Evolutionary conservation across 176 grass and related monocot genomes (phyloP).

Genomic region (Thinopyrum elongatum): DNA sequence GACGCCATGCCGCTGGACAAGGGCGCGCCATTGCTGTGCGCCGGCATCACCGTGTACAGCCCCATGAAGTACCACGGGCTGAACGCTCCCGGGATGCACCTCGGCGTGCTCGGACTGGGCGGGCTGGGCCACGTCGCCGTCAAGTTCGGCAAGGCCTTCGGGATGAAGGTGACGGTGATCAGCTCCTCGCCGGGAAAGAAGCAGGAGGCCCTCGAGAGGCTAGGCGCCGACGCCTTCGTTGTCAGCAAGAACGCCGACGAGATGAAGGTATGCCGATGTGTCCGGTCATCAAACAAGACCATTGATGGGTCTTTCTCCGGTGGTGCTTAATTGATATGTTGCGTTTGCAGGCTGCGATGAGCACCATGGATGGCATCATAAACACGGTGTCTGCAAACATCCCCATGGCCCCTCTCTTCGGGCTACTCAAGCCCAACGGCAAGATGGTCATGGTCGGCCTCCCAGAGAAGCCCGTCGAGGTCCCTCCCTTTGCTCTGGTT

Average conservation of each 20-base stretch:
- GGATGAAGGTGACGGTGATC: conserved; percentile 77
- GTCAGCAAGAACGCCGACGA: conserved; percentile 36
- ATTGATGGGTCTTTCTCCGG: too few species aligned
- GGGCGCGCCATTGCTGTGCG: conserved; percentile 68
- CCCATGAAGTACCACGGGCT: conserved; percentile 70
- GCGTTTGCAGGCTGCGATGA: too few species aligned
- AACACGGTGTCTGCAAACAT: too few species aligned
- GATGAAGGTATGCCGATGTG: conserved; percentile 39
- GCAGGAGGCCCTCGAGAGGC: conserved; percentile 49
- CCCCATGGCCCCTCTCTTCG: too few species aligned
- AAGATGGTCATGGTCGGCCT: too few species aligned
- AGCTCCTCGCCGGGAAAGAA: conserved; percentile 53
- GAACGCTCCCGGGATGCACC: conserved; percentile 36
- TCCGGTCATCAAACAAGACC: too few species aligned
- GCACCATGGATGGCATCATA: too few species aligned
- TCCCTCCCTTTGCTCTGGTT: too few species aligned
- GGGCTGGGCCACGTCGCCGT: conserved; percentile 77
- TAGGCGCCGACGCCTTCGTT: conserved; percentile 61
- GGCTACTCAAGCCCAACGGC: too few species aligned
- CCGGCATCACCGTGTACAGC: conserved; percentile 63
- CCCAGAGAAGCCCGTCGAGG: too few species aligned
- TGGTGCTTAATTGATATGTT: too few species aligned
- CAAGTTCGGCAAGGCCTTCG: conserved; percentile 68
- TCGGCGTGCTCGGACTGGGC: conserved; percentile 61
- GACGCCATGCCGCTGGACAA: conserved; percentile 58